Evolutionary conservation across 2,329 filamentous ascomycete species (phyloP), one percentile per base, ranked within the genome.

Genomic region (Chaetomium sp.): DNA sequence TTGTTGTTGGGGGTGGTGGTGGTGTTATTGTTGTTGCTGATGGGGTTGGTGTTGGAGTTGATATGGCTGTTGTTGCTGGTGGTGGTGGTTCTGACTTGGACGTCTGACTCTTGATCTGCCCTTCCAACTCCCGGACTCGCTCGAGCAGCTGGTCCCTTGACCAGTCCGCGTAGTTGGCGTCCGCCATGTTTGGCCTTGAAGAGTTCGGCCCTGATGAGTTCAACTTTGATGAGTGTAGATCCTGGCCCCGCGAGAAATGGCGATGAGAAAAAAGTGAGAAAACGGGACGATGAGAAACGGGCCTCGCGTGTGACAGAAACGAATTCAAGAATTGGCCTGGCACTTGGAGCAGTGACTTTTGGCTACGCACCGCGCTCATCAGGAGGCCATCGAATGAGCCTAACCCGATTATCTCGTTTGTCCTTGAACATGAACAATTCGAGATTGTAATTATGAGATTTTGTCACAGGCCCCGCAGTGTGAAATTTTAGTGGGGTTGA

Each of bases 41-140:
- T 44, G 43, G 45, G 2, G 35, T 12, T 34, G 42, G 6, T 53
- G 11, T 35, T 43, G 46, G 11, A 34, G 40, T 51, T 27, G 48
- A 36, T 43, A n/a, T 46, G 19, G 50, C 10, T 40, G 41, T 8
- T 45, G 42, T 19, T 53, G 36, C 6, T 19, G 33, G 4, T 37
- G 6, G 48, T 54, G 27, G 32, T 32, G 38, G 12, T 35, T 11
- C 11, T 37, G 52, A 6, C 41, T 41, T 47, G 14, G 36, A 3
- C 10, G 32, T 34, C 14, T 48, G 43, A 32, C 8, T 12, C 52
- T 79, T 77, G 11, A 91, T 72, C 65, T 89, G 79, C 4, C 75
- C 68, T 69, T 95, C 89, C 6, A 94, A 76, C 51, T 81, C 74
- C 12, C 76, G 79, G 46, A 95, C 83, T 42, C 86, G 80, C 61